phyloP scores from a whole-genome alignment of 352 stramenopile genomes.

The Achlya hypogyna region DNA sequence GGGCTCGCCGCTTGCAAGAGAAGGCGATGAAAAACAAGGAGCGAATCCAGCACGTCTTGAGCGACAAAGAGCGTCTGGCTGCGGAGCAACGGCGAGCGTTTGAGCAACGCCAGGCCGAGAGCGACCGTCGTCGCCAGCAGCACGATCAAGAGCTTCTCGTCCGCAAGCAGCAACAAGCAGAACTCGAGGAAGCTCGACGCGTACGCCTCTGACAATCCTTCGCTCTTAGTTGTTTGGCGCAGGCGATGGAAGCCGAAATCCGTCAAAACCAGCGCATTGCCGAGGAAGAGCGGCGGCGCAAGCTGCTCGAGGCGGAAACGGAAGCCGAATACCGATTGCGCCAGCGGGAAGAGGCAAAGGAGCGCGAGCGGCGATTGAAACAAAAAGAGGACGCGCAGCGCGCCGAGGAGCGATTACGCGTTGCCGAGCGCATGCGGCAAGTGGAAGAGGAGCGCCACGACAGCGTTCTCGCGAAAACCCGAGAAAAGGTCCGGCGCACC shows the following conservation, averaged over 20 bases:
- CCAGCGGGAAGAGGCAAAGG: constrained; percentile 40
- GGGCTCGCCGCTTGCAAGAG: constrained; percentile 34
- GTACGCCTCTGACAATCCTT: not conserved
- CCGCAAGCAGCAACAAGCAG: constrained; percentile 12
- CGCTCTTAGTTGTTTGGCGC: not conserved
- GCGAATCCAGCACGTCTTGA: constrained; percentile 46
- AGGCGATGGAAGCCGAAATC: not conserved
- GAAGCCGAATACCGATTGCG: constrained; percentile 34
- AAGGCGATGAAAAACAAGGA: constrained; percentile 65
- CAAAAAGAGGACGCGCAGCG: constrained; percentile 39
- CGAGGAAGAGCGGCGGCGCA: constrained; percentile 40
- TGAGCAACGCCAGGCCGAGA: constrained; percentile 19
- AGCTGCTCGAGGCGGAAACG: constrained; percentile 42
- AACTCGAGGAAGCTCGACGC: constrained; percentile 27
- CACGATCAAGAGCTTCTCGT: constrained; percentile 29
- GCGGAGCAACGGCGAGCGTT: constrained; percentile 39
- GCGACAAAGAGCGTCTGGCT: constrained; percentile 46
- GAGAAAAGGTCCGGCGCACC: constrained; percentile 45
- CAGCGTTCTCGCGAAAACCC: constrained; percentile 31
- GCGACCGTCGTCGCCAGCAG: constrained; percentile 34
- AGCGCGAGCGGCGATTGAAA: constrained; percentile 37
- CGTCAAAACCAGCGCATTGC: not conserved
- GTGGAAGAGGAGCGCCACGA: constrained; percentile 39
- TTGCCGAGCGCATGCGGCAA: constrained; percentile 57
- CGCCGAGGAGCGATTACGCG: constrained; percentile 38